Evolutionary conservation across 371 early-diverging fungal species (phyloP).

Genomic region (Nematocida sp.): DNA sequence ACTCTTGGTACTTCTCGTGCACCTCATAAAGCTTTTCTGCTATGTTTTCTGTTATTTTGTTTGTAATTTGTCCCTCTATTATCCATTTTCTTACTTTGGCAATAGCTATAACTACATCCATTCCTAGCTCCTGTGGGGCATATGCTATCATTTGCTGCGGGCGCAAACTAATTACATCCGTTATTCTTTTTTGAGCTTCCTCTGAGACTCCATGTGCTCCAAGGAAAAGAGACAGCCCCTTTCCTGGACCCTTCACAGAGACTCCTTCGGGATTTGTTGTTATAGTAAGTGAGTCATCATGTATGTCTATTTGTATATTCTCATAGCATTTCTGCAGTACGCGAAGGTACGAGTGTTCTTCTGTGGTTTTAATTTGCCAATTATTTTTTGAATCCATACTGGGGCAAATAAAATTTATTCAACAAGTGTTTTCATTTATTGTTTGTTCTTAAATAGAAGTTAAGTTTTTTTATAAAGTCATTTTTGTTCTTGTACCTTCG

Average conservation of each 20-base stretch:
- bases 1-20: conserved; percentile 29
- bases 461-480: too few relatives aligned
- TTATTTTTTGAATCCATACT: background rate
- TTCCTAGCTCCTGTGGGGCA: background rate
- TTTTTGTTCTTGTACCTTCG: too few relatives aligned
- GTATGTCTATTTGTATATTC: conserved; percentile 25
- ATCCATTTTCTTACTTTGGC: conserved; percentile 51
- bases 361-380: conserved; percentile 11
- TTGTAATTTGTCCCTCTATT: conserved; percentile 42
- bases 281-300: conserved; percentile 4
- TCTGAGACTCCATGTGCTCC: background rate
- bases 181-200: conserved; percentile 3
- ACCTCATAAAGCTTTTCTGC: conserved; percentile 28
- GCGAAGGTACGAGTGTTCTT: conserved; percentile 38
- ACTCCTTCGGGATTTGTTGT: conserved; percentile 21
- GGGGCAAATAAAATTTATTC: background rate
- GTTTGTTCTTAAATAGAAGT: too few relatives aligned
- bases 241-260: conserved; percentile 34
- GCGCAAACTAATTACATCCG: conserved; percentile 21
- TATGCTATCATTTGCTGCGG: conserved; percentile 53
- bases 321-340: background rate
- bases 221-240: conserved; percentile 18
- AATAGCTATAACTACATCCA: conserved; percentile 34
- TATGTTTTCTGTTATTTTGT: conserved; percentile 30
- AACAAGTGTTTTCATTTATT: conserved; percentile 22